These are phyloP conservation scores for Vaccinium corymbosum DNA, from an alignment of 148 eudicot genomes.

Conservation along the genomic window DNA sequence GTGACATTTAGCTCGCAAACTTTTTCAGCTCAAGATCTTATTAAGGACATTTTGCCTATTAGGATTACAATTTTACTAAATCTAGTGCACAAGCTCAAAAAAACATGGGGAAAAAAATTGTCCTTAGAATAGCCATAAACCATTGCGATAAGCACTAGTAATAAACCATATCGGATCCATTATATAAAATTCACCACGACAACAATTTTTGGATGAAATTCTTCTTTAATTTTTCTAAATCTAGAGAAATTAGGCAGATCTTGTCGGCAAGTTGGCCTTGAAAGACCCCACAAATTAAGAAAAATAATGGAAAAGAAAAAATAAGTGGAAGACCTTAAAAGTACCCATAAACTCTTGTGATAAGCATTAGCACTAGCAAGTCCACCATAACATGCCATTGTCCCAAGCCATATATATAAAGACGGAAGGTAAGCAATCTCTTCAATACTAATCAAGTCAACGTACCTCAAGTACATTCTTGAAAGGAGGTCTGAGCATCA, in stretches of 20 bases:
- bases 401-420: slow-evolving; percentile 11
- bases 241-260: not conserved
- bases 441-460: not conserved
- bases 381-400: slow-evolving; percentile 22
- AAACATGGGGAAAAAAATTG: not conserved
- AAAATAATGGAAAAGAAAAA: not conserved
- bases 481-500: not conserved
- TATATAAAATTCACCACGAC: not conserved
- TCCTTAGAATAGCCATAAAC: not conserved
- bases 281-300: slow-evolving; percentile 17
- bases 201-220: not conserved
- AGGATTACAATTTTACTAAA: not conserved
- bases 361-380: slow-evolving; percentile 27
- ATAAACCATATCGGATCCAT: not conserved
- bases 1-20: not conserved
- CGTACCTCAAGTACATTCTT: not conserved
- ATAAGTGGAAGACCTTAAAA: slow-evolving; percentile 10
- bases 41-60: not conserved
- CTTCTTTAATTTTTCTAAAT: slow-evolving; percentile 2
- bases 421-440: not conserved
- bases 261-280: slow-evolving; percentile 16
- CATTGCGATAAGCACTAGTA: not conserved
- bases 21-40: not conserved
- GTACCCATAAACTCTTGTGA: slow-evolving; percentile 28
- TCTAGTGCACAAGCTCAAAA: not conserved